Evolutionary conservation across 768 basidiomycete genomes (phyloP).

Genomic region (Chiua virens): DNA sequence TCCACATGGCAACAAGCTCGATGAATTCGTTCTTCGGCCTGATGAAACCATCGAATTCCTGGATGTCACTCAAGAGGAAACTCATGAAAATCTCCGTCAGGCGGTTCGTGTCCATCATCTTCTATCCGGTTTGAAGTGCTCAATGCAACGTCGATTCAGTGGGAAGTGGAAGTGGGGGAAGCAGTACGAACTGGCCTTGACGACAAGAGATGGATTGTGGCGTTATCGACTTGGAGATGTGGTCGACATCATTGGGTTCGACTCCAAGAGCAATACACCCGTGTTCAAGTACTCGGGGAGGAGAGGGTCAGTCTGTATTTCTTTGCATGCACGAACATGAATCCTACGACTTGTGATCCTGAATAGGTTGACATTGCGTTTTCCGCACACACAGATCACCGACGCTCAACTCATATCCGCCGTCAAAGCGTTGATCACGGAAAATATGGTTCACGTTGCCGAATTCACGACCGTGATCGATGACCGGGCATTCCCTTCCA

Average conservation of each 20-base stretch:
- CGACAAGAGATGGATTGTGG: constrained; percentile 25
- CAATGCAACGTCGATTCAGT: constrained; percentile 4
- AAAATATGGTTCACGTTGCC: constrained; percentile 6
- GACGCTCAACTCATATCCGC: constrained; percentile 11
- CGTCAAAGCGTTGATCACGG: not conserved
- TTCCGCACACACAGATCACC: constrained; percentile 3
- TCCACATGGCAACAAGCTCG: not conserved
- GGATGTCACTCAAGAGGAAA: constrained; percentile 9
- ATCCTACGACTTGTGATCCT: not conserved
- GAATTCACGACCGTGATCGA: constrained; percentile 19
- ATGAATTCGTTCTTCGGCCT: constrained; percentile 4
- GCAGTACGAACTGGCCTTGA: constrained; percentile 20
- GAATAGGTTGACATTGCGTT: constrained; percentile 7
- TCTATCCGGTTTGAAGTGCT: not conserved
- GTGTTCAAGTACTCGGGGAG: constrained; percentile 16
- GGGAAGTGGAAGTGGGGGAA: constrained; percentile 19
- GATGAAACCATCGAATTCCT: constrained; percentile 18
- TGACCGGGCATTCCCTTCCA: not conserved
- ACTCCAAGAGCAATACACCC: constrained; percentile 1
- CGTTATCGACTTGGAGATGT: constrained; percentile 22
- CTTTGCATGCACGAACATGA: too few relatives aligned
- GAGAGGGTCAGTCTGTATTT: constrained; percentile 14
- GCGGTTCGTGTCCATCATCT: constrained; percentile 7
- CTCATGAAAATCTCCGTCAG: constrained; percentile 13
- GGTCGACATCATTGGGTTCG: constrained; percentile 17